Evolutionary conservation across 1,284 basidiomycete genomes (phyloP).

Genomic region (Puccinia novopanici): DNA sequence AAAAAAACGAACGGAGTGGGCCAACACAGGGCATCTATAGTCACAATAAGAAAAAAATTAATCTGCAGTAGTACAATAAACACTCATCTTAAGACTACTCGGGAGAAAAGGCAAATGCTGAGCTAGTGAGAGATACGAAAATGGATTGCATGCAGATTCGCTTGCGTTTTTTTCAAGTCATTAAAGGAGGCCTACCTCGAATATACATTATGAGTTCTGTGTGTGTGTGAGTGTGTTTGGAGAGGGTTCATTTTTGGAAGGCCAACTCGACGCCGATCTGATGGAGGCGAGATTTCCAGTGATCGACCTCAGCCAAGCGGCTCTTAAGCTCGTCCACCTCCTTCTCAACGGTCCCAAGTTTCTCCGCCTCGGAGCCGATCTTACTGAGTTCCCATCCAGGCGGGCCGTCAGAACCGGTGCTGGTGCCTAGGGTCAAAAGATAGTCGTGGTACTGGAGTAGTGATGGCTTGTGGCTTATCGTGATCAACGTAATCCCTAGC

Average conservation of each 20-base stretch:
- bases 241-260: constrained; percentile 54
- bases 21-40: too few species aligned
- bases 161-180: too few species aligned
- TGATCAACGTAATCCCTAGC: constrained; percentile 84
- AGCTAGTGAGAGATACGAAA: too few species aligned
- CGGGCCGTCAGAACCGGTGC: constrained; percentile 53
- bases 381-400: constrained; percentile 69
- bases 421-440: constrained; percentile 71
- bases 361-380: constrained; percentile 71
- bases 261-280: constrained; percentile 60
- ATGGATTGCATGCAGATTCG: too few species aligned
- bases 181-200: too few species aligned
- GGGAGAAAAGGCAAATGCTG: too few species aligned
- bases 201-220: too few species aligned
- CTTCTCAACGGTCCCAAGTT: constrained; percentile 65
- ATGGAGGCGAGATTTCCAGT: constrained; percentile 59
- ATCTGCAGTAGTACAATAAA: too few species aligned
- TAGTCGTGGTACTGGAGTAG: constrained; percentile 80
- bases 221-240: too few species aligned
- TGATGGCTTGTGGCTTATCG: constrained; percentile 80
- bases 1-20: too few species aligned
- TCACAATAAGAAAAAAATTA: too few species aligned
- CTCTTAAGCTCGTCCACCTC: constrained; percentile 60
- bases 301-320: constrained; percentile 60
- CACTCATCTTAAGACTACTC: too few species aligned